Conservation (phyloP, 2,329 filamentous ascomycete species). For the Botrytis squamosa region DNA sequence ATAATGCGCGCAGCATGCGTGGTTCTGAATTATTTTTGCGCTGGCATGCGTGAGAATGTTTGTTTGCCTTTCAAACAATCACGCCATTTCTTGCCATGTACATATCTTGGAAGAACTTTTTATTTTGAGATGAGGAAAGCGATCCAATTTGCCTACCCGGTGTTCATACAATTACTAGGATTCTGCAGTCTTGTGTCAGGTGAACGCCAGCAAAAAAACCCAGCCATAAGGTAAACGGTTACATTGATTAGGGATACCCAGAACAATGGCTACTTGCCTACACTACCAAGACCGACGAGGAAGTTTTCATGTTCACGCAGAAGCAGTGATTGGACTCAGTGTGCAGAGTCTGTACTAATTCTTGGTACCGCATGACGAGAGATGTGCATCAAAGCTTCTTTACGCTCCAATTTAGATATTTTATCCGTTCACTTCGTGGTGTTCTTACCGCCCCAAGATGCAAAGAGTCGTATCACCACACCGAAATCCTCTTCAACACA, state of each 20-base stretch:
- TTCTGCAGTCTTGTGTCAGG: not conserved
- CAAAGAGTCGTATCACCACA: not conserved
- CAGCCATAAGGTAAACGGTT: not conserved
- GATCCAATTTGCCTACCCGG: not conserved
- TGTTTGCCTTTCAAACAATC: not conserved
- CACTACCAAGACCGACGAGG: not conserved
- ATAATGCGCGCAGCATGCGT: not conserved
- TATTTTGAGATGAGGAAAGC: not conserved
- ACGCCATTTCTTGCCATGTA: not conserved
- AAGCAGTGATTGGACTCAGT: not conserved
- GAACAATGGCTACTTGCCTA: not conserved
- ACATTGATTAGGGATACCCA: not conserved
- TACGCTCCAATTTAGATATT: not conserved
- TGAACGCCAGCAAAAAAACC: not conserved
- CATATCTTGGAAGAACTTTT: not conserved
- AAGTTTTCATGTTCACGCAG: not conserved
- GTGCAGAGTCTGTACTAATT: not conserved
- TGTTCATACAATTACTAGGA: not conserved
- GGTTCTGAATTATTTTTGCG: not conserved
- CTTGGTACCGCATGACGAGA: not conserved
- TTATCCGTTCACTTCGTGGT: not conserved
- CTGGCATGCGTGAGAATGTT: not conserved
- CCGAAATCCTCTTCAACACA: no score
- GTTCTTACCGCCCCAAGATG: not conserved
- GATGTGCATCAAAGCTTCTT: not conserved